These are phyloP conservation scores for Dactylellina leptospora DNA, from an alignment of 2,329 filamentous ascomycete genomes.

Conservation along the genomic window DNA sequence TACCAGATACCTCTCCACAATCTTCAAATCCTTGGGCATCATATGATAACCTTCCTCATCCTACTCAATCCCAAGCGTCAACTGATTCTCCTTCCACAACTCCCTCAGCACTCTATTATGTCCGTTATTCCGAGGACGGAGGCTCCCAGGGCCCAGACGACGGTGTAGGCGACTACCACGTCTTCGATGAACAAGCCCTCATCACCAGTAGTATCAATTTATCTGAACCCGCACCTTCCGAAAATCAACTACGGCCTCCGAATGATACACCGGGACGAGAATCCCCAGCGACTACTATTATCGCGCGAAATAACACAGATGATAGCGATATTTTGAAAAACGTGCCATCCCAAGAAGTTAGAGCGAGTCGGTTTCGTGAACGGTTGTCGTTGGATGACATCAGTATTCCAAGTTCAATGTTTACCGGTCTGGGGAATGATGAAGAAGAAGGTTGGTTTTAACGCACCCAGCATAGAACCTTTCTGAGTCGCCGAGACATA, in stretches of 20 bases:
- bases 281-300: conserved; percentile 6
- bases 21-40: conserved; percentile 3
- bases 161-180: background rate
- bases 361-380: conserved; percentile 30
- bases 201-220: background rate
- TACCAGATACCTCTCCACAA: background rate
- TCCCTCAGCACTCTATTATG: conserved; percentile 23
- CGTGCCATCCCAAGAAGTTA: background rate
- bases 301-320: background rate
- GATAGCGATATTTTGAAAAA: background rate
- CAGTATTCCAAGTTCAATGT: conserved; percentile 14
- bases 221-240: background rate
- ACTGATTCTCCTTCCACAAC: background rate
- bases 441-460: background rate
- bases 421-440: conserved; percentile 1
- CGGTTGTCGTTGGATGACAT: conserved; percentile 12
- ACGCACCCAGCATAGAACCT: background rate
- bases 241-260: background rate
- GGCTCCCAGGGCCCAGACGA: conserved; percentile 2
- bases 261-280: background rate
- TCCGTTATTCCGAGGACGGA: conserved; percentile 21
- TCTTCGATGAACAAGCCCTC: conserved; percentile 25
- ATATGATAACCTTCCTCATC: background rate
- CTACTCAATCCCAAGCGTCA: background rate
- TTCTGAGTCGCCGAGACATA: background rate